These are phyloP conservation scores for Tritrichomonas foetus DNA, from an alignment of 208 protist species.

Conservation along the genomic window DNA sequence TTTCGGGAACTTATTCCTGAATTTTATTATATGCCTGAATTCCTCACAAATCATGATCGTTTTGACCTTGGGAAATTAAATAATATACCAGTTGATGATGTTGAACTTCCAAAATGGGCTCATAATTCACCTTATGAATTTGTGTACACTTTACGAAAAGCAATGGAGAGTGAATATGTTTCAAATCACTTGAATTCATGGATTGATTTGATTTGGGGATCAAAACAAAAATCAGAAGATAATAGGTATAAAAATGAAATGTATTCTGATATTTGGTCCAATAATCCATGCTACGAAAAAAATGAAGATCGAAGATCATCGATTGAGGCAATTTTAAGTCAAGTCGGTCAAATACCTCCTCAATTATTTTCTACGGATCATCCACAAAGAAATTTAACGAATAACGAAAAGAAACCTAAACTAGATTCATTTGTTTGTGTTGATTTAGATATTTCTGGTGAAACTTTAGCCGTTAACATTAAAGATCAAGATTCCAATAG, in stretches of 20 bases:
- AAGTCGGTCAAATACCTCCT: conserved; percentile 26
- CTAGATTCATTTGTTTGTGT: no score
- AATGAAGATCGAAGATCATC: neutral
- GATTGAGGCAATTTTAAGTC: neutral
- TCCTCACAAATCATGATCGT: conserved; percentile 51
- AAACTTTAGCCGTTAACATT: no score
- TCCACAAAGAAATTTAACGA: neutral
- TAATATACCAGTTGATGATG: conserved; percentile 44
- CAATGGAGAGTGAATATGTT: conserved; percentile 61
- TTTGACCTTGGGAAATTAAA: conserved; percentile 51
- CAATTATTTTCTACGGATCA: neutral
- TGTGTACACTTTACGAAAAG: conserved; percentile 56
- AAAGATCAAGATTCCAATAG: no score
- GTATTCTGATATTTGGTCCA: neutral
- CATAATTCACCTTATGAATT: conserved; percentile 50
- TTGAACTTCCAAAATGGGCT: conserved; percentile 51
- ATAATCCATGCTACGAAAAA: neutral
- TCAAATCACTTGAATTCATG: conserved; percentile 59
- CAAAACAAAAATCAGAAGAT: conserved; percentile 54
- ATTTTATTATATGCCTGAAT: conserved; percentile 58
- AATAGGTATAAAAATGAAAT: neutral
- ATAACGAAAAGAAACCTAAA: no score
- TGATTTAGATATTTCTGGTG: no score
- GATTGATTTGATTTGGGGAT: conserved; percentile 70
- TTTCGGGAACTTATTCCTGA: conserved; percentile 57